Evolutionary conservation across 257 asterid species (phyloP), one percentile per base, ranked within the genome.

Genomic region (Primulina tabacum): DNA sequence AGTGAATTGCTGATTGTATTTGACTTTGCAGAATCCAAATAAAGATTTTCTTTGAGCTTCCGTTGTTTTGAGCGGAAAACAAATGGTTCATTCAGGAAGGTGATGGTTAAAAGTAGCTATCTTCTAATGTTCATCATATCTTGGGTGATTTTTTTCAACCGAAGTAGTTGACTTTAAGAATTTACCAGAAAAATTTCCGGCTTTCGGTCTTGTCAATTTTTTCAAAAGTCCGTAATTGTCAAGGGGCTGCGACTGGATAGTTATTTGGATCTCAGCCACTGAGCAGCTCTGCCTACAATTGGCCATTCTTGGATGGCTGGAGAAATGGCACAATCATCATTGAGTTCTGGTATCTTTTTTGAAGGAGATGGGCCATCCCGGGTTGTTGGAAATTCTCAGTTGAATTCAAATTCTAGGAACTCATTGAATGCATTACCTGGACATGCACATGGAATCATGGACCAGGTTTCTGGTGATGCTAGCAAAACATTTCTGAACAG

Each of bases 361-460:
- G 95, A 87, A 76, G 97, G 96, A 60, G 95, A 87, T 70, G 90
- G 84, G 64, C 95, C 78, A 52, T 84, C 95, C 18, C 95, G 84
- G 57, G 84, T 80, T 61, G 82, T 71, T 32, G 92, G 92, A 62
- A 89, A 90, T 78, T 81, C 97, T 33, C 87, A 85, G 73, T 72
- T 92, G 80, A 86, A 85, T 81, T 83, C 92, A 18, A 86, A 92
- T 68, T 80, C 87, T 43, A 87, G 89, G 32, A 87, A 89, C 85
- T 82, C 96, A 7, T 67, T 87, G 16, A 89, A 82, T 77, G 72
- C 86, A 35, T 47, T 83, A 38, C 88, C 90, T 60, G 87, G 89
- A 67, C 88, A 72, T 75, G 80, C 72, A 63, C 89, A 79, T 62
- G 83, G 82, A 32, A 88, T 76, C 76, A 61, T 80, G 68, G 86